phyloP scores from a whole-genome alignment of 1,139 yeast genomes.

The Yamadazyma mexicana region DNA sequence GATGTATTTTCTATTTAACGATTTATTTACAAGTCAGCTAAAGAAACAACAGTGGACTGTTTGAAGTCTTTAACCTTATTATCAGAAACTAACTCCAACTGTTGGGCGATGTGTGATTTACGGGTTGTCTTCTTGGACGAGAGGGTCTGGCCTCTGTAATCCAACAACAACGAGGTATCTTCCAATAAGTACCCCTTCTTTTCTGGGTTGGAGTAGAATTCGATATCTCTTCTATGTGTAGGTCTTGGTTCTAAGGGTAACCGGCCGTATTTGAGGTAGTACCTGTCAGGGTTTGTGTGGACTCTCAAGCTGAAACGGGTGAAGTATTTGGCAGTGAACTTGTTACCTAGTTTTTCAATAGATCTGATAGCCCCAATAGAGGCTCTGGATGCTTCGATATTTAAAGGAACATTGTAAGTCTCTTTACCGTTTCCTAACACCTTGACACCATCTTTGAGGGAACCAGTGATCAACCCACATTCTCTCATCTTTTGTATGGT shows the following conservation, averaged over 20 bases:
- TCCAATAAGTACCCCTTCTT: constrained; percentile 73
- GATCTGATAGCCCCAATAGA: constrained; percentile 69
- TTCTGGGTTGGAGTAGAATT: constrained; percentile 68
- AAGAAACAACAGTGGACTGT: constrained; percentile 12
- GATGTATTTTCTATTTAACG: neutral
- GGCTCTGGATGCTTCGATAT: constrained; percentile 82
- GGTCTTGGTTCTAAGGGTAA: constrained; percentile 89
- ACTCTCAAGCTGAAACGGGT: constrained; percentile 68
- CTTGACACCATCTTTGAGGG: constrained; percentile 78
- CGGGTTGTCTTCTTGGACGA: constrained; percentile 19
- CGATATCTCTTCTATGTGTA: constrained; percentile 75
- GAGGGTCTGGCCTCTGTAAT: constrained; percentile 29
- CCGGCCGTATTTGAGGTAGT: constrained; percentile 67
- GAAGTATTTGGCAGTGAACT: constrained; percentile 72
- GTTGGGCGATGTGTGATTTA: constrained; percentile 29
- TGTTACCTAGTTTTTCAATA: constrained; percentile 72
- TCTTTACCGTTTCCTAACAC: constrained; percentile 70
- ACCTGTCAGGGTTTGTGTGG: constrained; percentile 73
- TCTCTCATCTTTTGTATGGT: constrained; percentile 66
- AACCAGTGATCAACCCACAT: constrained; percentile 70
- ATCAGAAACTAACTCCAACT: constrained; percentile 33
- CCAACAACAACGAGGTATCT: constrained; percentile 39
- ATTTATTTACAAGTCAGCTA: constrained; percentile 19
- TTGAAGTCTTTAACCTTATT: constrained; percentile 21
- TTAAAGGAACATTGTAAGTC: constrained; percentile 57